Evolutionary conservation across 2,329 filamentous ascomycete genomes (phyloP).

Genomic region (Cercospora sp.): DNA sequence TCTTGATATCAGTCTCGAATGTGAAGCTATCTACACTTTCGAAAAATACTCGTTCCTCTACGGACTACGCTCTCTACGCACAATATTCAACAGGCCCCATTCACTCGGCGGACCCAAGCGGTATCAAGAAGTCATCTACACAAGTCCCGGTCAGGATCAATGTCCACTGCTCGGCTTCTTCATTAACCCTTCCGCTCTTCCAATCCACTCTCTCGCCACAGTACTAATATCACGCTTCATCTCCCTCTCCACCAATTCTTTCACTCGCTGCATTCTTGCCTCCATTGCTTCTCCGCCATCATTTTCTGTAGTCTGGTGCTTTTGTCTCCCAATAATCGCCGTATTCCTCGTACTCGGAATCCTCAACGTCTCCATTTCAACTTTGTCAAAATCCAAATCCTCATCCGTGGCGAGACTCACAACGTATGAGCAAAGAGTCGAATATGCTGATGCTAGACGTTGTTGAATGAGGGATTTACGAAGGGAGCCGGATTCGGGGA

Average conservation of each 20-base stretch:
- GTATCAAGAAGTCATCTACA: neutral
- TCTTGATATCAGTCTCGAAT: neutral
- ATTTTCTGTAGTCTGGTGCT: neutral
- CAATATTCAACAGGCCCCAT: neutral
- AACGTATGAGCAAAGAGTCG: conserved; percentile 79
- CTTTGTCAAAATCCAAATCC: conserved; percentile 65
- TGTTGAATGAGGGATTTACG: conserved; percentile 32
- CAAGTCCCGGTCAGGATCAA: conserved; percentile 35
- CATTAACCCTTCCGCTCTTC: conserved; percentile 51
- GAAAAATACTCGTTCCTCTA: too few species aligned
- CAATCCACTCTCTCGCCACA: conserved; percentile 54
- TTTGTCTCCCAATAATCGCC: conserved; percentile 68
- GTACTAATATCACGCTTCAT: conserved; percentile 47
- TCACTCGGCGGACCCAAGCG: neutral
- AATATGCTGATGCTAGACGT: conserved; percentile 68
- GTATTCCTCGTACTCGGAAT: conserved; percentile 92
- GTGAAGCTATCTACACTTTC: neutral
- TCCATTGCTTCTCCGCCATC: neutral
- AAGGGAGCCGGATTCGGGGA: conserved; percentile 40
- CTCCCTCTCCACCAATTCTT: conserved; percentile 57
- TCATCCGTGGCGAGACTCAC: conserved; percentile 63
- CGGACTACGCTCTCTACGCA: neutral
- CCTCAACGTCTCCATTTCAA: conserved; percentile 78
- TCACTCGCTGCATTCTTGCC: neutral
- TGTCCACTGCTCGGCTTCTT: conserved; percentile 49